Evolutionary conservation across 306 rosid species (phyloP).

Genomic region (Medicago lupulina): DNA sequence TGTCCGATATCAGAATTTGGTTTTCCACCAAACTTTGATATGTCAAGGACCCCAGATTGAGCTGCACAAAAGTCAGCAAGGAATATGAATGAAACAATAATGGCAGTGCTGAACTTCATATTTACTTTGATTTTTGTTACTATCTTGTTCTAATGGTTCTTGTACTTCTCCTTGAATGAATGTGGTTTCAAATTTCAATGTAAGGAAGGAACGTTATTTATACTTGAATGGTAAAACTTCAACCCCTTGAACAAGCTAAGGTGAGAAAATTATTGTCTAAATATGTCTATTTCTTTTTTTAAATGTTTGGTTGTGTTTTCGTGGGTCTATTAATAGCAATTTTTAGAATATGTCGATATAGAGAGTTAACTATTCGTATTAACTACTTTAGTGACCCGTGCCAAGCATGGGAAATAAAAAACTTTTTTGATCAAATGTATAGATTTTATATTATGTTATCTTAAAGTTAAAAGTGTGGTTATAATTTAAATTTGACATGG

Average conservation of each 20-base stretch:
- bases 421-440: too few species aligned
- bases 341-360: too few species aligned
- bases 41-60: constrained; percentile 4
- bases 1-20: constrained; percentile 29
- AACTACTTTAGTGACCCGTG: too few species aligned
- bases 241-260: not conserved
- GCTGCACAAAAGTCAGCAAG: not conserved
- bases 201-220: not conserved
- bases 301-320: not conserved
- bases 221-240: not conserved
- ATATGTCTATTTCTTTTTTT: not conserved
- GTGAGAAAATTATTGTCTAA: not conserved
- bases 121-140: not conserved
- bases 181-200: not conserved
- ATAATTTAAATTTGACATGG: too few species aligned
- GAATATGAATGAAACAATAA: not conserved
- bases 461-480: too few species aligned
- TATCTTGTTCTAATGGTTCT: not conserved
- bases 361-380: too few species aligned
- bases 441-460: too few species aligned
- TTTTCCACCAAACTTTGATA: constrained; percentile 35
- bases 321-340: not conserved
- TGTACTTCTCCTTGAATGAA: not conserved
- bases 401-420: too few species aligned
- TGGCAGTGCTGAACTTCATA: constrained; percentile 1